Evolutionary conservation across 1,284 basidiomycete genomes (phyloP).

Genomic region (Termitomyces sp.): DNA sequence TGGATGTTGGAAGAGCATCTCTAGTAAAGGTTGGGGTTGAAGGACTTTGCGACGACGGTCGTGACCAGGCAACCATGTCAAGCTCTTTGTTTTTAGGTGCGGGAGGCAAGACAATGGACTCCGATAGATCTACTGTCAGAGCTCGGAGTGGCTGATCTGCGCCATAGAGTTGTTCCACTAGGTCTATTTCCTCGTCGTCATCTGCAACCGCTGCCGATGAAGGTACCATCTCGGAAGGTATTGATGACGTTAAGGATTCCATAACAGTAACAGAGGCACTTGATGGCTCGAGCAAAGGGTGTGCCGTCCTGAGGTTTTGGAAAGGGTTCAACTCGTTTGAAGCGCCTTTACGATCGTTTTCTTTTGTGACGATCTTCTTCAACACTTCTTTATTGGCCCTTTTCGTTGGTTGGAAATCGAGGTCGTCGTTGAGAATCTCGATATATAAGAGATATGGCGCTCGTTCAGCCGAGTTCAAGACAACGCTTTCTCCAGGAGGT

Average conservation of each 20-base stretch:
- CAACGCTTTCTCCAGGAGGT: slow-evolving; percentile 96
- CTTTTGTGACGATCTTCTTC: slow-evolving; percentile 78
- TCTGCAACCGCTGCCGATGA: slow-evolving; percentile 24
- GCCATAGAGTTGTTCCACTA: slow-evolving; percentile 92
- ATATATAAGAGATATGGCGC: slow-evolving; percentile 93
- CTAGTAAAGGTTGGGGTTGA: slow-evolving; percentile 43
- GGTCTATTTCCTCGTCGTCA: slow-evolving; percentile 85
- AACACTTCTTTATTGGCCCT: slow-evolving; percentile 83
- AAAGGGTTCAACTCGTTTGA: slow-evolving; percentile 50
- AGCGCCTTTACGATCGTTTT: slow-evolving; percentile 52
- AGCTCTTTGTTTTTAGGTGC: slow-evolving; percentile 87
- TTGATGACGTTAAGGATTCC: slow-evolving; percentile 13
- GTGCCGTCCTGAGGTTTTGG: slow-evolving; percentile 25
- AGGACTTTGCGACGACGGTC: slow-evolving; percentile 50
- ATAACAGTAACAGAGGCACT: slow-evolving; percentile 19
- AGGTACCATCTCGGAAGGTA: slow-evolving; percentile 21
- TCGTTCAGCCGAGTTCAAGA: slow-evolving; percentile 95
- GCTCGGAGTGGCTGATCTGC: slow-evolving; percentile 67
- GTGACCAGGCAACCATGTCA: slow-evolving; percentile 80
- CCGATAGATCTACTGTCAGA: slow-evolving; percentile 69
- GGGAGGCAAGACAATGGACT: slow-evolving; percentile 73
- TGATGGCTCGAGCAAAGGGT: slow-evolving; percentile 18
- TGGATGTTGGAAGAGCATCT: slow-evolving; percentile 21
- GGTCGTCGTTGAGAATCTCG: slow-evolving; percentile 87
- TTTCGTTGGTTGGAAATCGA: slow-evolving; percentile 89